Evolutionary conservation across 495 filamentous ascomycete genomes (phyloP).

Genomic region (Penicillium subrubescens): DNA sequence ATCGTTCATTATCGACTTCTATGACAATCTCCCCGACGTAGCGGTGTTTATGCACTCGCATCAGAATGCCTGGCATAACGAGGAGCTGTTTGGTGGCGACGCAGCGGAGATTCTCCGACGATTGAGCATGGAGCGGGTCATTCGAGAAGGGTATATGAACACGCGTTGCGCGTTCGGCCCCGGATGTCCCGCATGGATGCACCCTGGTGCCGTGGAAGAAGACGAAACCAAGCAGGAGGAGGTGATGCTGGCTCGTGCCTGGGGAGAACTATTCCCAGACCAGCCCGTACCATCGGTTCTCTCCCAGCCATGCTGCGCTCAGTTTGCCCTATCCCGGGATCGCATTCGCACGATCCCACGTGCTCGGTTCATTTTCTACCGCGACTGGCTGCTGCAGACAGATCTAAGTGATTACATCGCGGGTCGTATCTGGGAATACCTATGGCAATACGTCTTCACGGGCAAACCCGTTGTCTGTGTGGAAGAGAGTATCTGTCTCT

Average conservation of each 20-base stretch:
- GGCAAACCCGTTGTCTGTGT: conserved; percentile 61
- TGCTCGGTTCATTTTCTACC: conserved; percentile 61
- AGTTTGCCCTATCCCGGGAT: conserved; percentile 63
- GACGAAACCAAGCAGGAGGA: conserved; percentile 63
- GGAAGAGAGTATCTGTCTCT: conserved; percentile 69
- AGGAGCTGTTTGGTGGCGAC: conserved; percentile 51
- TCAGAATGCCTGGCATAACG: conserved; percentile 68
- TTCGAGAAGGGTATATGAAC: conserved; percentile 65
- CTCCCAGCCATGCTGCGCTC: conserved; percentile 65
- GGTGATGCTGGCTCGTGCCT: conserved; percentile 53
- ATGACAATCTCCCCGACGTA: conserved; percentile 67
- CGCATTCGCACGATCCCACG: conserved; percentile 59
- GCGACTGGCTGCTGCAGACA: conserved; percentile 70
- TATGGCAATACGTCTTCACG: conserved; percentile 74
- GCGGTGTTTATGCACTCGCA: conserved; percentile 72
- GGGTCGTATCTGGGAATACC: conserved; percentile 75
- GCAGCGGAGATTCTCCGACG: conserved; percentile 55
- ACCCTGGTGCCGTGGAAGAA: conserved; percentile 55
- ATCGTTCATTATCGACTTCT: conserved; percentile 72
- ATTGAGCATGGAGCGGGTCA: conserved; percentile 55
- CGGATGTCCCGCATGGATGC: conserved; percentile 68
- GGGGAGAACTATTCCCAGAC: conserved; percentile 59
- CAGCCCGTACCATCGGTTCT: conserved; percentile 55
- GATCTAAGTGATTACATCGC: conserved; percentile 65
- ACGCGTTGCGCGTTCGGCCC: conserved; percentile 62